Base-by-base conservation (phyloP, 768 basidiomycete species). In the Favolaschia claudopus region DNA sequence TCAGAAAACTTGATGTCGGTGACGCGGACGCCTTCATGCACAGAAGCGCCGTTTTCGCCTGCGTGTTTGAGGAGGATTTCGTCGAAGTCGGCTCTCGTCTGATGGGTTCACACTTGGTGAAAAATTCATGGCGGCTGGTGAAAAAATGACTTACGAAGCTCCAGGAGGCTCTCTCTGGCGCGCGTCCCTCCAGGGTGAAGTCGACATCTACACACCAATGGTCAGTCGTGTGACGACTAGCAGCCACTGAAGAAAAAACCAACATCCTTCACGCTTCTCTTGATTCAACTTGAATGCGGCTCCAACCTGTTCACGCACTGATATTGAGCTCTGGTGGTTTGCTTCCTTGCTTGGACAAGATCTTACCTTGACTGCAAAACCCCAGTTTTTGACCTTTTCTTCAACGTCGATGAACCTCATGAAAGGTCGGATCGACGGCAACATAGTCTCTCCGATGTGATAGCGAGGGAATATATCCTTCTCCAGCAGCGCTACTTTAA, bases 41-140 rank as follows among this genome's bases (percentile, higher is more conserved):
- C 83, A 31, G 70, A 62, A 1, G 72, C 82, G 10, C 86, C 86
- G 42, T 71, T 75, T 19, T 73, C 65, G 5, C 66, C 72, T 2
- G 88, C 85, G 49, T 89, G 85, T 10, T 81, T 70, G 28, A 89
- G 78, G 24, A 89, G 77, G 28, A 89, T 61, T 10, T 84, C 73
- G 66, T 89, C 87, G 40, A 84, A 82, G 59, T 87, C 82, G 3
- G 86, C n/a, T n/a, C n/a, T n/a, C n/a, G n/a, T n/a, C n/a, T n/a
- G n/a, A n/a, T n/a, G n/a, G n/a, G n/a, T n/a, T n/a, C n/a, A n/a
- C n/a, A n/a, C n/a, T n/a, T n/a, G n/a, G n/a, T n/a, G n/a, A n/a
- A n/a, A n/a, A n/a, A n/a, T n/a, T n/a, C n/a, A n/a, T n/a, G n/a
- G n/a, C n/a, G n/a, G n/a, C n/a, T n/a, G n/a, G n/a, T n/a, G n/a